These are phyloP conservation scores for Medakamo hakoo DNA, from an alignment of 139 green algal genomes.

Conservation along the genomic window DNA sequence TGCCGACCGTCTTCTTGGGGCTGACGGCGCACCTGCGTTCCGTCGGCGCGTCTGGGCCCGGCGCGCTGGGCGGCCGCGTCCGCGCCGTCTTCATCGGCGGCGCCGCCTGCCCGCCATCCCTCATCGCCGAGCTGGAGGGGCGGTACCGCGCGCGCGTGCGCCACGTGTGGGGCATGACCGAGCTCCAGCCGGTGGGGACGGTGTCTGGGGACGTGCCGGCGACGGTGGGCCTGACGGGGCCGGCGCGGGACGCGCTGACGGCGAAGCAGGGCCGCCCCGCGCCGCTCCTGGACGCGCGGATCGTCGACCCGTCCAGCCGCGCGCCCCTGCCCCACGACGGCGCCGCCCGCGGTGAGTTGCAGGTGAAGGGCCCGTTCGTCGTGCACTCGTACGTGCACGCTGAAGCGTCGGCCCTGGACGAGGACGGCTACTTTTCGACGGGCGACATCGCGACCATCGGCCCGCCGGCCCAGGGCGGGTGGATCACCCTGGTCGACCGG, in stretches of 20 bases:
- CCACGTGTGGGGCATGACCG: conserved; percentile 59
- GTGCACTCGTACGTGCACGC: conserved; percentile 36
- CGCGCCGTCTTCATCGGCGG: conserved; percentile 39
- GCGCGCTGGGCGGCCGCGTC: conserved; percentile 25
- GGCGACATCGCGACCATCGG: conserved; percentile 67
- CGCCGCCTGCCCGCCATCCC: conserved; percentile 28
- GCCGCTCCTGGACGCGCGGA: conserved; percentile 40
- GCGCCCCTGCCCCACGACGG: conserved; percentile 25
- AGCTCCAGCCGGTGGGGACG: conserved; percentile 44
- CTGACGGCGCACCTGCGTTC: conserved; percentile 19
- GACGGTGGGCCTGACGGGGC: background rate
- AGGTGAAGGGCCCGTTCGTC: conserved; percentile 39
- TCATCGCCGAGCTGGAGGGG: conserved; percentile 17
- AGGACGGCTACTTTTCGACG: conserved; percentile 48
- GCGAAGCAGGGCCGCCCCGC: conserved; percentile 36
- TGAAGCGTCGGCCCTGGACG: conserved; percentile 4
- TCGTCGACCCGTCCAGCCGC: conserved; percentile 34
- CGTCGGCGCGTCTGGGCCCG: conserved; percentile 10
- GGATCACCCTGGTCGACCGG: conserved; percentile 31
- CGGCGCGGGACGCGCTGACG: background rate
- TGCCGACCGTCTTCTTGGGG: conserved; percentile 57
- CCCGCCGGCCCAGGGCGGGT: conserved; percentile 21
- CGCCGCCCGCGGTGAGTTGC: conserved; percentile 41
- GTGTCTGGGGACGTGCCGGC: background rate
- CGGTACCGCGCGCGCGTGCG: conserved; percentile 15